Evolutionary conservation across 169 alveolate genomes (phyloP), one percentile per base, ranked within the genome.

Genomic region (Plasmodium malariae): DNA sequence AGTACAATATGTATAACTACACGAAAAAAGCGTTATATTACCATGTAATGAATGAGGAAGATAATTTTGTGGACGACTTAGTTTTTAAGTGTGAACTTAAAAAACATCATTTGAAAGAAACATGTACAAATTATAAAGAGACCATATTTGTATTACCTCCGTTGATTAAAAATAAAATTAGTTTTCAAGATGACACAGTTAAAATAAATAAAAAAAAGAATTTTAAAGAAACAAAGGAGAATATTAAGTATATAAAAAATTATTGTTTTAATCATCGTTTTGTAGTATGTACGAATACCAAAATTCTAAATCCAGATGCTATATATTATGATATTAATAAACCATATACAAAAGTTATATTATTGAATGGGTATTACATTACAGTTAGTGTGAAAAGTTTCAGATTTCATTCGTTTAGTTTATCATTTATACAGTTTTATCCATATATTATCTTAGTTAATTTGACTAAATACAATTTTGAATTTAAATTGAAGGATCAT

Each of bases 251-350:
- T 12, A 78, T 78, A n/a, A 78, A 78, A 26, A 78, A 78, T 54
- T 78, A 78, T 54, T 78, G 78, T n/a, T 78, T 78, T 34, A 62
- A 63, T 55, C 89, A 78, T 6, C 40, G 76, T 7, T 78, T 78
- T 49, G 40, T 36, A 2, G 21, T 78, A 0, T n/a, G n/a, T n/a
- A 45, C 26, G 37, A 30, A 62, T 54, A 78, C 19, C 26, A 49
- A 28, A 12, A 19, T 67, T 28, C 9, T 40, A 49, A 57, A 32
- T 48, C 36, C 49, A 21, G 76, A 78, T 26, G 21, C 57, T 0
- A 24, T 32, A 3, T 45, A 26, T 0, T 78, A 48, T 68, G 89
- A 63, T 19, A 49, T 63, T 26, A 55, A 63, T 26, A 78, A 45
- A 21, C 26, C 74, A 28, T 78, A 62, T 43, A 17, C 69, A 0